Evolutionary conservation across 805 yeast genomes (phyloP).

Genomic region (Lipomyces mesembrius): DNA sequence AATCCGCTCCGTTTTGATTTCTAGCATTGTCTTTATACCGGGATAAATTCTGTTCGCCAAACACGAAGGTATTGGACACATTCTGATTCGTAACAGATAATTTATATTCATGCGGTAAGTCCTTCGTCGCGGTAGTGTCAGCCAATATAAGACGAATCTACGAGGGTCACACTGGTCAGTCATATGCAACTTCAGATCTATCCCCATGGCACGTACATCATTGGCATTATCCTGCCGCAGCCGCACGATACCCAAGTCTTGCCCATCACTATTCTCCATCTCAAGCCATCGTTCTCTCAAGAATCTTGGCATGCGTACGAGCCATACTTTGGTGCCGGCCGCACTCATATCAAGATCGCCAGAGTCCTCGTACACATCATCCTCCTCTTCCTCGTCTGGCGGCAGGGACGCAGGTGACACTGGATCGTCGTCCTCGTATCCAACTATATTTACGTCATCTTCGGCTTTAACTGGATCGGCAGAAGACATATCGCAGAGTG

Average conservation of each 20-base stretch:
- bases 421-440: conserved; percentile 48
- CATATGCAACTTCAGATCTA: background rate
- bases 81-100: conserved; percentile 74
- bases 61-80: conserved; percentile 83
- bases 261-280: conserved; percentile 65
- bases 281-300: conserved; percentile 81
- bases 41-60: conserved; percentile 77
- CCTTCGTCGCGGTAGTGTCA: conserved; percentile 52
- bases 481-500: conserved; percentile 17
- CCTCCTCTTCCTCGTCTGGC: conserved; percentile 41
- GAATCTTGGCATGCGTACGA: conserved; percentile 87
- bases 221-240: conserved; percentile 56
- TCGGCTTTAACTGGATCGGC: conserved; percentile 19
- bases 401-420: conserved; percentile 46
- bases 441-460: conserved; percentile 4
- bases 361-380: conserved; percentile 61
- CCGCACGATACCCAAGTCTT: conserved; percentile 75
- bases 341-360: conserved; percentile 73
- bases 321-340: conserved; percentile 80
- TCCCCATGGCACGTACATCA: conserved; percentile 27
- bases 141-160: conserved; percentile 47
- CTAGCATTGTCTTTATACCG: conserved; percentile 16
- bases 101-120: conserved; percentile 84
- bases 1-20: background rate
- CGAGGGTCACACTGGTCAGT: conserved; percentile 1